Evolutionary conservation across 2,329 filamentous ascomycete species (phyloP).

Genomic region (Biscogniauxia marginata): DNA sequence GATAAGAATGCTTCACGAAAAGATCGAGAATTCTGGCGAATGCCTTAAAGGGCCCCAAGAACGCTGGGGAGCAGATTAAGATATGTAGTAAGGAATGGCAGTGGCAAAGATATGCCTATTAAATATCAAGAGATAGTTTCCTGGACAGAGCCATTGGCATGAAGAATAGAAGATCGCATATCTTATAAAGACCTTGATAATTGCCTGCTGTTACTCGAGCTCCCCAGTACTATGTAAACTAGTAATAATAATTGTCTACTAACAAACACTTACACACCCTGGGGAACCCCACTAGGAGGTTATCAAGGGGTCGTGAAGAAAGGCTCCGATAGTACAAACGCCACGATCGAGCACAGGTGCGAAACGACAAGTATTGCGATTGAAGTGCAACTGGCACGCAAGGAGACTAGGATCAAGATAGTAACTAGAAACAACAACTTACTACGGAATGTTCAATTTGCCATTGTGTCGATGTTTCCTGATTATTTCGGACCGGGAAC

Average conservation of each 20-base stretch:
- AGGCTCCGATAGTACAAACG: slow-evolving; percentile 27
- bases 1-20: slow-evolving; percentile 34
- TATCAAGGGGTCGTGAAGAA: slow-evolving; percentile 32
- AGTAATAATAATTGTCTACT: slow-evolving; percentile 23
- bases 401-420: slow-evolving; percentile 26
- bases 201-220: slow-evolving; percentile 8
- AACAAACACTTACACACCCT: slow-evolving; percentile 24
- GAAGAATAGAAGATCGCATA: slow-evolving; percentile 32
- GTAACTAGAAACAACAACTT: slow-evolving; percentile 27
- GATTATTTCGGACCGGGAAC: slow-evolving; percentile 14
- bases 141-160: slow-evolving; percentile 28
- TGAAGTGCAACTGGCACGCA: slow-evolving; percentile 29
- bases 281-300: slow-evolving; percentile 22
- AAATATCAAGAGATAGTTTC: slow-evolving; percentile 23
- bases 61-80: slow-evolving; percentile 34
- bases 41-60: slow-evolving; percentile 32
- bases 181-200: slow-evolving; percentile 31
- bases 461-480: slow-evolving; percentile 16
- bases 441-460: slow-evolving; percentile 34
- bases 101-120: slow-evolving; percentile 33
- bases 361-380: slow-evolving; percentile 12
- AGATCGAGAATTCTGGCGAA: slow-evolving; percentile 33
- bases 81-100: slow-evolving; percentile 39
- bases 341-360: slow-evolving; percentile 21
- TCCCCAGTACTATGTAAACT: slow-evolving; percentile 18